Conservation (phyloP, 2,329 filamentous ascomycete genomes). For the Monosporascus cannonballus region DNA sequence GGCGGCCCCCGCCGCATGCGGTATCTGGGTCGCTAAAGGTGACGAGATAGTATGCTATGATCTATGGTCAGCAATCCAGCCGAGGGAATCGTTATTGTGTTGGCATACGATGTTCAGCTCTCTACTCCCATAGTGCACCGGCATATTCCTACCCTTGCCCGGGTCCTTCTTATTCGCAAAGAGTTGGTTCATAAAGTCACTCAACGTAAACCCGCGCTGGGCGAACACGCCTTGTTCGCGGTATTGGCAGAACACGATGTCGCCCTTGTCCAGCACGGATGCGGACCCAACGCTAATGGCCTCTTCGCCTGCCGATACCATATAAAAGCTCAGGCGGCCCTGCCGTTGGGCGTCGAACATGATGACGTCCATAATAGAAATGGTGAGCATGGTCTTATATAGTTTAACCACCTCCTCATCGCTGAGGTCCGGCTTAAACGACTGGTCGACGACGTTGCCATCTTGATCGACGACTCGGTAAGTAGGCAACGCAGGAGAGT, state of each 20-base stretch:
- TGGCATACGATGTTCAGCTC: constrained; percentile 71
- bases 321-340: constrained; percentile 92
- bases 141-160: constrained; percentile 89
- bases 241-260: constrained; percentile 93
- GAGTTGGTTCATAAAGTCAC: constrained; percentile 91
- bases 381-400: constrained; percentile 60
- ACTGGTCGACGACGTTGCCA: constrained; percentile 72
- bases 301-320: constrained; percentile 93
- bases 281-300: constrained; percentile 87
- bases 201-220: constrained; percentile 79
- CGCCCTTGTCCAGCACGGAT: constrained; percentile 72
- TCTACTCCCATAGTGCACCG: constrained; percentile 86
- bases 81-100: not conserved
- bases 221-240: constrained; percentile 87
- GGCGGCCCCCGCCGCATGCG: constrained; percentile 79
- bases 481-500: constrained; percentile 73
- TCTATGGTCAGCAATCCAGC: constrained; percentile 8
- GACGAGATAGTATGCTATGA: constrained; percentile 76
- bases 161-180: constrained; percentile 80
- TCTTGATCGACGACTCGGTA: constrained; percentile 90
- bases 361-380: constrained; percentile 87
- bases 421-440: constrained; percentile 61
- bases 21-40: constrained; percentile 80
- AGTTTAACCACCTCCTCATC: constrained; percentile 56
- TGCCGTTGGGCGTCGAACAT: constrained; percentile 98